Conservation (phyloP, 176 grass and related monocot genomes). For the Olyra latifolia region DNA sequence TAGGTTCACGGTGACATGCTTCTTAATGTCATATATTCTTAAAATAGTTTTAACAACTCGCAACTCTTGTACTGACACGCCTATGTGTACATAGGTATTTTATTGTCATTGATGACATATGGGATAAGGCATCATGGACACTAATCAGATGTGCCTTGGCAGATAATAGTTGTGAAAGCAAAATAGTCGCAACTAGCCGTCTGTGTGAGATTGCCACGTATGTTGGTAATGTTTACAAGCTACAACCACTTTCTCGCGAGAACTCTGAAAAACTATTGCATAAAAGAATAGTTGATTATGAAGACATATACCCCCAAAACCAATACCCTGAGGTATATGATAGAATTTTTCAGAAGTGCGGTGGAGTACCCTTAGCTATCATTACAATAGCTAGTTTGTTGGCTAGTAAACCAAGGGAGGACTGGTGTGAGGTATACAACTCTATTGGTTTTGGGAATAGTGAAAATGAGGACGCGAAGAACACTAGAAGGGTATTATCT, state of each 20-base stretch:
- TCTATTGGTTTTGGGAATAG: background rate
- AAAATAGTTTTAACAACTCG: background rate
- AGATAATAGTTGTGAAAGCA: background rate
- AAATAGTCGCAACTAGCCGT: background rate
- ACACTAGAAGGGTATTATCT: background rate
- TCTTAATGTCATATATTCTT: background rate
- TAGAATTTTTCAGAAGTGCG: conserved; percentile 15
- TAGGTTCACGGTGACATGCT: too few relatives aligned
- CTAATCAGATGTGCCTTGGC: background rate
- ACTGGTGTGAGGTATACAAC: background rate
- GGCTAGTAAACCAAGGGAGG: background rate
- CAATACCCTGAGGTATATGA: background rate
- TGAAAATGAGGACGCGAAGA: too few relatives aligned
- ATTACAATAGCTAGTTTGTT: conserved; percentile 11
- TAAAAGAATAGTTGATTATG: background rate
- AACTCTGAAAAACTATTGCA: background rate
- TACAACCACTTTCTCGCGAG: background rate
- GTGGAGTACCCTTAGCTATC: background rate
- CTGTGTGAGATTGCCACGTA: background rate
- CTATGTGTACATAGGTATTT: background rate
- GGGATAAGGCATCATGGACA: background rate
- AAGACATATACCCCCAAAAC: background rate
- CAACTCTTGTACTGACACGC: background rate
- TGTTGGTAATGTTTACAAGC: background rate
- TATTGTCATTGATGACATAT: conserved; percentile 4